Evolutionary conservation across 2,329 filamentous ascomycete genomes (phyloP), one percentile per base, ranked within the genome.

Genomic region (Colletotrichum theobromicola): DNA sequence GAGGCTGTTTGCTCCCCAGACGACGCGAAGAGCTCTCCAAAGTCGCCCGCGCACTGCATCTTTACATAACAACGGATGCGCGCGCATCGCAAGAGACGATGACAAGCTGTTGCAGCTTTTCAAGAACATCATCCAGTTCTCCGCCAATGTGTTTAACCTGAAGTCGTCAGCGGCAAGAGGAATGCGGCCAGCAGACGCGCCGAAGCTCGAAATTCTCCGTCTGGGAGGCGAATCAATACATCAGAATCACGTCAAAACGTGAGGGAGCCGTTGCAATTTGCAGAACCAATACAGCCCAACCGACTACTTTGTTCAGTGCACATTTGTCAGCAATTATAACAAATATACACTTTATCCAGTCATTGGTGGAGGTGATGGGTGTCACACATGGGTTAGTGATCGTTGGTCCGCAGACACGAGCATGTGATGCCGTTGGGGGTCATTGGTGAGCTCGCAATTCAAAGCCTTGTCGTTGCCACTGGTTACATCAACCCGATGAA

Each of bases 221-320:
- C 81, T 89, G 1, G 87, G 86, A 13, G 88, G 88, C 24, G 88
- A 90, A 78, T 85, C 87, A 5, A 88, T 91, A 74, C 89, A 88
- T 0, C 82, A 86, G 0, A 84, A 85, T 24, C 87, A 89, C 57
- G 86, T 87, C 9, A 83, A 84, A 0, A 79, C 79, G 9, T 89
- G 88, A 88, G 60, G 30, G 60, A 24, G 37, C 32, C 60, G 60
- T 42, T 62, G 60, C 60, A 62, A 62, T 13, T n/a, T 62, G 32
- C 60, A 62, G 32, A 66, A 66, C 63, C 32, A 35, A 18, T 66
- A 66, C 46, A 21, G 63, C 46, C 63, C 63, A 30, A 66, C 63
- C 37, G 37, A 66, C 28, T 53, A 26, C 63, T 66, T n/a, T n/a
- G 46, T 66, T 32, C 32, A 62, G 60, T 62, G 60, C 60, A 62